These are phyloP conservation scores for Sugiyamaella marilandica DNA, from an alignment of 805 yeast genomes.

Conservation along the genomic window DNA sequence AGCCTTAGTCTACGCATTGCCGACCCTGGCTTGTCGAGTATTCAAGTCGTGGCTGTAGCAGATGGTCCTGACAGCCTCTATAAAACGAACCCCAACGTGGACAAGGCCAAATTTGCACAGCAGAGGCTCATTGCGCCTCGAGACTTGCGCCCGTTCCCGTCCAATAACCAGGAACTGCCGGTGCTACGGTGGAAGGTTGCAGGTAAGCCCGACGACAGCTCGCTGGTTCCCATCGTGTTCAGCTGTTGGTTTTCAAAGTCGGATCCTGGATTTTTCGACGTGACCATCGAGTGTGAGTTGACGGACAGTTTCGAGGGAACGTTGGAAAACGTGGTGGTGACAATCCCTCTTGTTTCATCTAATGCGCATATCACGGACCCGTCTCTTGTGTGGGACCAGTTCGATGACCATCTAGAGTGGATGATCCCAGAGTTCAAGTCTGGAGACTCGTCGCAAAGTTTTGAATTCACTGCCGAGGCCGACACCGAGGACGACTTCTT, in stretches of 20 bases:
- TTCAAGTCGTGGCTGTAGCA: slow-evolving; percentile 56
- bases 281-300: slow-evolving; percentile 86
- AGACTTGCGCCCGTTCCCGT: slow-evolving; percentile 78
- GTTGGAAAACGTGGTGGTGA: slow-evolving; percentile 49
- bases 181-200: slow-evolving; percentile 88
- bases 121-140: slow-evolving; percentile 63
- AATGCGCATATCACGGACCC: slow-evolving; percentile 44
- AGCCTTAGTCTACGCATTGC: slow-evolving; percentile 84
- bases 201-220: slow-evolving; percentile 55
- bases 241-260: slow-evolving; percentile 78
- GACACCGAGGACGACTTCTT: slow-evolving; percentile 77
- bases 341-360: slow-evolving; percentile 64
- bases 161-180: slow-evolving; percentile 84
- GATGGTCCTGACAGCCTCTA: slow-evolving; percentile 54
- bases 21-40: slow-evolving; percentile 62
- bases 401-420: slow-evolving; percentile 69
- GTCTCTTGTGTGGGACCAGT: slow-evolving; percentile 41
- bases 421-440: slow-evolving; percentile 51
- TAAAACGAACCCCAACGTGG: slow-evolving; percentile 96
- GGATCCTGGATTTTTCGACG: slow-evolving; percentile 57
- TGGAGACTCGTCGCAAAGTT: slow-evolving; percentile 57
- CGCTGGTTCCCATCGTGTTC: slow-evolving; percentile 61
- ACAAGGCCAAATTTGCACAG: slow-evolving; percentile 61
- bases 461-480: slow-evolving; percentile 73
- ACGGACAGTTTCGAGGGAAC: slow-evolving; percentile 43